Conservation (phyloP, 2,329 filamentous ascomycete genomes). For the Furcasterigmium sp. region DNA sequence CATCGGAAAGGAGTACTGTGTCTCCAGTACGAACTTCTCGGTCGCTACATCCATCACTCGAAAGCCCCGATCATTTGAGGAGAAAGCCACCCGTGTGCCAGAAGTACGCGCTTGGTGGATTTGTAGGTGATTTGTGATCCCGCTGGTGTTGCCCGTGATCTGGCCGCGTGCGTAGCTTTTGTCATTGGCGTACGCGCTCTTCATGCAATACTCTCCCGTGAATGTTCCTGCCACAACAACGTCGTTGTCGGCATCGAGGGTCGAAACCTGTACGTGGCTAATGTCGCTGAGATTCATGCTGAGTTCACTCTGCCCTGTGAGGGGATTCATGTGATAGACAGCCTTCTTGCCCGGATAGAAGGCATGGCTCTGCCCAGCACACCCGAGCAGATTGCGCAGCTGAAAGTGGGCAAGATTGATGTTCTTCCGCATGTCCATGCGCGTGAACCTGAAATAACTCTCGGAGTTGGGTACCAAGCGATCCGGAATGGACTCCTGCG, state of each 20-base stretch:
- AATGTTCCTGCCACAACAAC: conserved; percentile 57
- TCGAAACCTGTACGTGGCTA: conserved; percentile 38
- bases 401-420: conserved; percentile 61
- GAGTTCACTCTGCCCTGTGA: conserved; percentile 37
- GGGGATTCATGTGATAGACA: conserved; percentile 48
- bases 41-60: conserved; percentile 54
- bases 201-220: conserved; percentile 48
- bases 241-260: conserved; percentile 45
- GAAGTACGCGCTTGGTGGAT: conserved; percentile 49
- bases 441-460: conserved; percentile 53
- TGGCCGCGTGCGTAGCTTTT: conserved; percentile 32
- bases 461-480: conserved; percentile 29
- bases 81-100: conserved; percentile 50
- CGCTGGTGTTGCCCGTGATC: conserved; percentile 42
- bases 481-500: neutral
- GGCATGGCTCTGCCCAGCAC: conserved; percentile 46
- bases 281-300: conserved; percentile 38
- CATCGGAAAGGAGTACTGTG: conserved; percentile 53
- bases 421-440: conserved; percentile 49
- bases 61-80: conserved; percentile 57
- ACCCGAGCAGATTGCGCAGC: conserved; percentile 56
- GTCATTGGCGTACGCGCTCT: conserved; percentile 36
- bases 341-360: conserved; percentile 50
- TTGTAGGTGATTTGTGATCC: conserved; percentile 62
- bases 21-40: conserved; percentile 50